Evolutionary conservation across 768 basidiomycete species (phyloP).

Genomic region (Suillus tomentosus): DNA sequence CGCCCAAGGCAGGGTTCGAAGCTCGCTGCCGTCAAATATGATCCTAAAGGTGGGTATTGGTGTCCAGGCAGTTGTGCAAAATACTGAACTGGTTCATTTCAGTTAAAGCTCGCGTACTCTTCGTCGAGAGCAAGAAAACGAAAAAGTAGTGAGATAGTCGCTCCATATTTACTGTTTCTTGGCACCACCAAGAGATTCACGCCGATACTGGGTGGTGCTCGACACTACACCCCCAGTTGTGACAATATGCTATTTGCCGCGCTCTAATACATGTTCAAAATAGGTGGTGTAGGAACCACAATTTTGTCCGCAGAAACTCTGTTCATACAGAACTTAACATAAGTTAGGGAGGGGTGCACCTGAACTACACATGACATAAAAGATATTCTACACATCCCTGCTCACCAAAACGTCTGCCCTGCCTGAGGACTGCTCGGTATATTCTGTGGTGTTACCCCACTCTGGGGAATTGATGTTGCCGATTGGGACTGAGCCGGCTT

Average conservation of each 20-base stretch:
- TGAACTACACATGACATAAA: conserved; percentile 1
- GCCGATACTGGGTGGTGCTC: not conserved
- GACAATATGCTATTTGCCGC: not conserved
- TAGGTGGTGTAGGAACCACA: not conserved
- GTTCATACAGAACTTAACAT: not conserved
- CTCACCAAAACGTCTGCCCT: conserved; percentile 11
- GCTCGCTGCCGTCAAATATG: conserved; percentile 90
- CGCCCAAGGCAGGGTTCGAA: conserved; percentile 74
- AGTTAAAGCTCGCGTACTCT: conserved; percentile 76
- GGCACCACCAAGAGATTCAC: not conserved
- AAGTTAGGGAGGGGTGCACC: not conserved
- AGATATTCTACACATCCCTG: not conserved
- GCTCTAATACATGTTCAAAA: not conserved
- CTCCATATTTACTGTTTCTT: not conserved
- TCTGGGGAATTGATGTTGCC: conserved; percentile 37
- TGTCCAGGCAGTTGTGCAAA: not conserved
- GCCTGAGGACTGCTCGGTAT: conserved; percentile 38
- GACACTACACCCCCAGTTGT: not conserved
- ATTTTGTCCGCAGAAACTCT: not conserved
- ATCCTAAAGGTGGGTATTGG: conserved; percentile 69
- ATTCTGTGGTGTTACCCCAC: conserved; percentile 51
- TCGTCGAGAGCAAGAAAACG: conserved; percentile 78
- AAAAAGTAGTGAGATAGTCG: conserved; percentile 45
- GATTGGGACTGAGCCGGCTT: conserved; percentile 38
- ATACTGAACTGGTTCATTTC: conserved; percentile 10